phyloP scores from a whole-genome alignment of 2,329 filamentous ascomycete genomes.

The Aspergillus sp. region DNA sequence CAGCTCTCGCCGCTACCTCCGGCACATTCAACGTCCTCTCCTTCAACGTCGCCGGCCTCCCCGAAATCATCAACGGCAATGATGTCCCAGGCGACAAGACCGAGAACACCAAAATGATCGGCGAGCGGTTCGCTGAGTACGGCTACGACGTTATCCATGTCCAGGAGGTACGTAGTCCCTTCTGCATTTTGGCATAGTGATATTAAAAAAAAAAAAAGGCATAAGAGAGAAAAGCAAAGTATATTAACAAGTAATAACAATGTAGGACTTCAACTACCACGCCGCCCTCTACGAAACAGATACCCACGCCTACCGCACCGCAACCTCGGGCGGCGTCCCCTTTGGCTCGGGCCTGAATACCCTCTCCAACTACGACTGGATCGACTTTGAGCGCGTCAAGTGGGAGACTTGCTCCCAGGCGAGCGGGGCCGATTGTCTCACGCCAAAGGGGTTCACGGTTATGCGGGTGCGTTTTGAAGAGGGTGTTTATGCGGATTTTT shows the following conservation, averaged over 20 bases:
- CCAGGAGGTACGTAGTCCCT: conserved; percentile 63
- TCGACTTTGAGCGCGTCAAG: conserved; percentile 57
- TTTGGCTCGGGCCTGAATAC: conserved; percentile 67
- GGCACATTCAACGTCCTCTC: conserved; percentile 40
- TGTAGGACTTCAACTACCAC: conserved; percentile 66
- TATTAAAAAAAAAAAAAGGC: too few relatives aligned
- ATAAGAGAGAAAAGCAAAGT: too few relatives aligned
- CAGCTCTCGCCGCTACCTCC: neutral
- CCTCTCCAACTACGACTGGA: conserved; percentile 59
- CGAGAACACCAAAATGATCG: conserved; percentile 58
- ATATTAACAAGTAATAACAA: neutral
- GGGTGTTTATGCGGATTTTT: conserved; percentile 61
- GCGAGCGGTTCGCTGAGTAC: conserved; percentile 56
- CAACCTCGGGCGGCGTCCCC: conserved; percentile 64
- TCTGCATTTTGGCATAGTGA: too few relatives aligned
- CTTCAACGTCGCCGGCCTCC: conserved; percentile 63
- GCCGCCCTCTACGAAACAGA: conserved; percentile 60
- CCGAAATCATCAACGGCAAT: conserved; percentile 55
- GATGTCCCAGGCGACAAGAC: conserved; percentile 63
- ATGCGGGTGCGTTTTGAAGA: conserved; percentile 58
- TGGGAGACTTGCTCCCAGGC: conserved; percentile 56
- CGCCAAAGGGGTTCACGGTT: conserved; percentile 69
- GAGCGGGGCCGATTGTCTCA: conserved; percentile 61
- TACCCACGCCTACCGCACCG: conserved; percentile 54
- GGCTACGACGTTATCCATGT: conserved; percentile 63